A percentile compares a stretch with the other conserved stretches of the same genome.
phyloP scores from a whole-genome alignment of 805 yeast genomes.

The Saccharomycopsis olivae region DNA sequence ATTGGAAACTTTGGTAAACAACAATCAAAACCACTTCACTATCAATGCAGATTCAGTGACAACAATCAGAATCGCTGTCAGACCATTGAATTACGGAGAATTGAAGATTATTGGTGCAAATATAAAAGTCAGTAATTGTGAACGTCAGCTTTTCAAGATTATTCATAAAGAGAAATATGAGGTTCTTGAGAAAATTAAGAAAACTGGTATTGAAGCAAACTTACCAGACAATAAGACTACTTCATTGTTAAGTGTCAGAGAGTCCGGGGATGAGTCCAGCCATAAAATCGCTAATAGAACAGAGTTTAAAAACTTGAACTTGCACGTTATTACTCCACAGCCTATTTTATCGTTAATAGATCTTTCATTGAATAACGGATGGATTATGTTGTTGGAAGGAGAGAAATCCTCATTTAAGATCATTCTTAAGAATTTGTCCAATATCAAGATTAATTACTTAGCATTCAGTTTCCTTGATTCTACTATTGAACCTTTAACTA shows the following conservation, averaged over 20 bases:
- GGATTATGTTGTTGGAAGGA: constrained; percentile 75
- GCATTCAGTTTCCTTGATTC: constrained; percentile 64
- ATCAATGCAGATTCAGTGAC: constrained; percentile 30
- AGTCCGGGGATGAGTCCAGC: not conserved
- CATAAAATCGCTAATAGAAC: constrained; percentile 19
- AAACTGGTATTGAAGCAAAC: constrained; percentile 19
- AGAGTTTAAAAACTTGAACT: constrained; percentile 23
- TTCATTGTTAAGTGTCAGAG: not conserved
- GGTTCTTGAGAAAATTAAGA: constrained; percentile 23
- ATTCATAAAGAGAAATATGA: constrained; percentile 24
- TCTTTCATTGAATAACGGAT: constrained; percentile 46
- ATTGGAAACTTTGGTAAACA: constrained; percentile 23
- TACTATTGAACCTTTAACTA: constrained; percentile 51
- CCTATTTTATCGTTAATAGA: constrained; percentile 49
- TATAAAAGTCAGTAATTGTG: constrained; percentile 42
- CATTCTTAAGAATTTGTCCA: constrained; percentile 46
- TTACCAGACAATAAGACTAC: constrained; percentile 7
- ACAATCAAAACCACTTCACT: constrained; percentile 20
- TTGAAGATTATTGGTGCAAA: constrained; percentile 40
- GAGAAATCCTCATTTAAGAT: constrained; percentile 45
- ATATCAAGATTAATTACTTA: constrained; percentile 43
- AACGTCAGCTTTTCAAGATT: constrained; percentile 34
- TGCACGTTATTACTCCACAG: constrained; percentile 36
- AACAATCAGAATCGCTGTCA: constrained; percentile 33
- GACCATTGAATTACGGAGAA: constrained; percentile 39